These are phyloP conservation scores for Termitomyces eurrhizus DNA, from an alignment of 768 basidiomycete genomes.

Conservation along the genomic window DNA sequence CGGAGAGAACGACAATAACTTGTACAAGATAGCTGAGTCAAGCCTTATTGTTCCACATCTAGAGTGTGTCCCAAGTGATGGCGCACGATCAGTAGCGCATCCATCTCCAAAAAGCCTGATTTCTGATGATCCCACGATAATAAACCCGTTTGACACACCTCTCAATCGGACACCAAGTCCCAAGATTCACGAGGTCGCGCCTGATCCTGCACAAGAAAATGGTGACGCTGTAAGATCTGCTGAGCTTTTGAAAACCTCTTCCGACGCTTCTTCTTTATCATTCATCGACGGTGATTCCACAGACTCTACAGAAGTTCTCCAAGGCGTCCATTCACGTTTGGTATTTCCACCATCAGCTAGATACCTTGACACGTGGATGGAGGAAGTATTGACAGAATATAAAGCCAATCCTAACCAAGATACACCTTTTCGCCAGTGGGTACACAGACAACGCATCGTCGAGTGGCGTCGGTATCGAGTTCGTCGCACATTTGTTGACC, in stretches of 20 bases:
- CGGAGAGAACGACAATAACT: not conserved
- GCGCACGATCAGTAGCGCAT: not conserved
- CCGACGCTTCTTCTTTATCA: not conserved
- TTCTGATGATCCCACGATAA: not conserved
- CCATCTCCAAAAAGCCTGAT: not conserved
- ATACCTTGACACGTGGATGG: not conserved
- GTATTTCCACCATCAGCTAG: not conserved
- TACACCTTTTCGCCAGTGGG: not conserved
- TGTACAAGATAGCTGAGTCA: not conserved
- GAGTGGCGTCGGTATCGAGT: conserved; percentile 7
- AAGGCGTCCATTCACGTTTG: not conserved
- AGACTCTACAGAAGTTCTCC: not conserved
- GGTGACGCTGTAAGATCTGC: not conserved
- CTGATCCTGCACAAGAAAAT: not conserved
- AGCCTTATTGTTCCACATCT: not conserved
- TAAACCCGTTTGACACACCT: not conserved
- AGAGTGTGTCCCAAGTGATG: not conserved
- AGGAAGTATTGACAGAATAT: not conserved
- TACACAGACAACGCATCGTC: not conserved
- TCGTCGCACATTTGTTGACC: not conserved
- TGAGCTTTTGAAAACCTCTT: not conserved
- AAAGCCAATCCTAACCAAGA: not conserved
- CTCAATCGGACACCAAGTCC: not conserved
- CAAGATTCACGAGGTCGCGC: not conserved
- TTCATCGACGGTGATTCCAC: not conserved